Evolutionary conservation across 2,329 filamentous ascomycete species (phyloP), one percentile per base, ranked within the genome.

Genomic region (Coniochaeta pulveracea): DNA sequence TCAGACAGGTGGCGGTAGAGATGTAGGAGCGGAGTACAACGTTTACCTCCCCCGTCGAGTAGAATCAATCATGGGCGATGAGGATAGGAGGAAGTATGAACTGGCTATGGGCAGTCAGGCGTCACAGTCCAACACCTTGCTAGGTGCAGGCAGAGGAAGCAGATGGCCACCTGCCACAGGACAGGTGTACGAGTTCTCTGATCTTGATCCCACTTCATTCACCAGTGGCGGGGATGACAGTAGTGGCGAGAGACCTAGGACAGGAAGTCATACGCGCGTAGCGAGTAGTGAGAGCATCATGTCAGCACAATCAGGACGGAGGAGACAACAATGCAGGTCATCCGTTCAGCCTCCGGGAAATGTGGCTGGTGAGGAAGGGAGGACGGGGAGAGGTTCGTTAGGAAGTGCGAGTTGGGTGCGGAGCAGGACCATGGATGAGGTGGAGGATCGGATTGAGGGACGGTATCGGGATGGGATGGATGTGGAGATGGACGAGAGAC

Each of bases 61-160:
- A 30, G 80, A 88, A 46, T 81, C 71, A 46, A 73, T 89, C 47
- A 83, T 93, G 72, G 74, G 74, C 40, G 76, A 80, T 6, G 83
- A 91, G 51, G 83, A 89, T 48, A 71, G 75, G 22, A 70, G 69
- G 41, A 81, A 85, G 47, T 84, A 86, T 49, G 69, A 76, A 46
- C 69, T 83, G 47, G 76, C 78, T 2, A 80, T 81, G 48, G 65
- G 68, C 26, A 65, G 56, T 36, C 66, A 69, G 44, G 48, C 57
- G 22, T 65, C 55, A 35, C 66, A 69, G 44, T 49, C 57, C 24
- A 57, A 50, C 37, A 48, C 54, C 22, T 55, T 54, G 32, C 17
- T 54, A 12, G 50, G 46, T 26, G 49, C 45, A 19, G 49, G 49
- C 10, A 49, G 51, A 34, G 21, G 21, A 8, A 50, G 50, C 17